Conservation (phyloP, 2,329 filamentous ascomycete species). For the Penicillium sp. region DNA sequence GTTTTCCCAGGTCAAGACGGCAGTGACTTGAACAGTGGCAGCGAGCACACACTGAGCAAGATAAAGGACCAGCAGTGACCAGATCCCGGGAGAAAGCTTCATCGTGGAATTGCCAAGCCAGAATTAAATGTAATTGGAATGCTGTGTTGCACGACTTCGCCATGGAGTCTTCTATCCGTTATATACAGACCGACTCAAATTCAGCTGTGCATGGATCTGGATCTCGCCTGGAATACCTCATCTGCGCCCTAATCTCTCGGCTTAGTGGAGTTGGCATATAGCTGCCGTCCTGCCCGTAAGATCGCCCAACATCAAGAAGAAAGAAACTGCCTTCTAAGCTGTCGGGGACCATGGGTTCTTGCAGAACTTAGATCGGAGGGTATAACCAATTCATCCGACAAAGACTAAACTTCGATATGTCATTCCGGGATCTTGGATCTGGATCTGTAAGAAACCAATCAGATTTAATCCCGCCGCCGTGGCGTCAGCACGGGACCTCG, state of each 20-base stretch:
- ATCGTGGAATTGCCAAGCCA: neutral
- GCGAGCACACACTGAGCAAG: conserved; percentile 13
- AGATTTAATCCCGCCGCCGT: neutral
- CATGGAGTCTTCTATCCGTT: neutral
- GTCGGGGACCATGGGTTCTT: neutral
- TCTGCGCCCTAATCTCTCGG: conserved; percentile 1
- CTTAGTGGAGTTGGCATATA: neutral
- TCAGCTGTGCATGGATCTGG: neutral
- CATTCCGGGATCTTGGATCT: conserved; percentile 5
- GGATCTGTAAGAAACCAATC: conserved; percentile 10
- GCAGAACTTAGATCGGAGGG: neutral
- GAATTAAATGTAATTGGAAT: neutral
- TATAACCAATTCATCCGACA: conserved; percentile 2
- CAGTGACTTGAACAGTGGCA: conserved; percentile 17
- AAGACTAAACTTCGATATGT: conserved; percentile 3
- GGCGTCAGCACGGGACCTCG: conserved; percentile 6
- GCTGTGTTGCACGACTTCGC: conserved; percentile 2
- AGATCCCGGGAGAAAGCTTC: neutral
- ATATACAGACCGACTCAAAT: neutral
- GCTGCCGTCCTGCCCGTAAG: neutral
- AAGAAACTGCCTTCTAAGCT: neutral
- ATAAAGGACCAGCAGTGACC: conserved; percentile 7
- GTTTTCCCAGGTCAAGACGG: conserved; percentile 25
- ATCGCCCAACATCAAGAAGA: neutral
- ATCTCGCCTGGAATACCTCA: neutral